These are phyloP conservation scores for Panellus pusillus DNA, from an alignment of 768 basidiomycete species.

Conservation along the genomic window DNA sequence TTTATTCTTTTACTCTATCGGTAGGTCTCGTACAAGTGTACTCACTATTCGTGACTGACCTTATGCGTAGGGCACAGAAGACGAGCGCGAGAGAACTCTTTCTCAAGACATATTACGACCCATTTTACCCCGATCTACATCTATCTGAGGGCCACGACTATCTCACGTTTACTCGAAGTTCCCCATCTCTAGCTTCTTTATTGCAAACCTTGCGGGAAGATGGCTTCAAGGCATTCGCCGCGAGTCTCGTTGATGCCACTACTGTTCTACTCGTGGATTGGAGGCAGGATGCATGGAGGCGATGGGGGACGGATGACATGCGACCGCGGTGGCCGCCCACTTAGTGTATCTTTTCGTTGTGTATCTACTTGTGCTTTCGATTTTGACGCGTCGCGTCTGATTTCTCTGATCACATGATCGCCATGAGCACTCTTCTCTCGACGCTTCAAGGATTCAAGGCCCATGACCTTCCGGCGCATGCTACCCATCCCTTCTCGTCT, in stretches of 20 bases:
- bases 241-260: constrained; percentile 40
- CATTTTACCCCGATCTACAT: constrained; percentile 73
- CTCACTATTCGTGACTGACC: constrained; percentile 5
- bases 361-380: constrained; percentile 21
- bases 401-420: neutral
- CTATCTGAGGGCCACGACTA: constrained; percentile 45
- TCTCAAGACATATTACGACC: constrained; percentile 76
- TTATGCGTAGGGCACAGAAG: constrained; percentile 41
- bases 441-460: constrained; percentile 42
- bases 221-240: constrained; percentile 39
- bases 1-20: constrained; percentile 15
- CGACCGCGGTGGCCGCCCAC: constrained; percentile 41
- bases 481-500: constrained; percentile 46
- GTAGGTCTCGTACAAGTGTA: neutral
- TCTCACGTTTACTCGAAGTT: constrained; percentile 34
- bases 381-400: constrained; percentile 13
- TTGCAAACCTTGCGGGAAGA: constrained; percentile 40
- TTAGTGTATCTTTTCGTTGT: too few species aligned
- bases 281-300: constrained; percentile 44
- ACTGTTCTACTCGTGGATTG: constrained; percentile 33
- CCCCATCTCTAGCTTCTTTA: constrained; percentile 37
- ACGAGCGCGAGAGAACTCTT: constrained; percentile 55
- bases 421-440: constrained; percentile 38
- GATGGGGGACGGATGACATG: constrained; percentile 37
- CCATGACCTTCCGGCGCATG: constrained; percentile 35